Base-by-base conservation (phyloP, 1,139 yeast genomes). In the Taphrina populina region DNA sequence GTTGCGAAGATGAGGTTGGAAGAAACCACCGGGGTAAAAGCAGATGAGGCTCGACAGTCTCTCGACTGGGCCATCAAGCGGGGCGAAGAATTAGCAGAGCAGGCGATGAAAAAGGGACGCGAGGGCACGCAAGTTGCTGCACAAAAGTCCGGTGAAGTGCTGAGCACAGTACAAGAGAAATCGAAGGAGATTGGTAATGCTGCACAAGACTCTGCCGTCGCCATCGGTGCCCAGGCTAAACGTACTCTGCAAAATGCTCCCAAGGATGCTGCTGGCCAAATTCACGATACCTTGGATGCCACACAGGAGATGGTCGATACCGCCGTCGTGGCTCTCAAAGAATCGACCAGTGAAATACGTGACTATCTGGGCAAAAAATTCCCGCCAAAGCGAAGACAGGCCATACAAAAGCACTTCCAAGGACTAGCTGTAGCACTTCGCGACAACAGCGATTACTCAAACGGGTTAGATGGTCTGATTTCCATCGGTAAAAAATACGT, bases 211-310 rank as follows among this genome's bases (percentile, higher is more conserved):
- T 34, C 37, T 10, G 56, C 56, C 5, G 49, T 43, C 36, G 27
- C 36, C 13, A 49, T 35, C 13, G 56, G 49, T 6, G 45, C 54
- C 13, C 54, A 49, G 21, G 46, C 54, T 24, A 49, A 49, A 10
- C 54, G 33, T 23, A 46, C 54, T 11, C 13, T 49, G 17, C 54
- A 49, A 24, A 49, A 49, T 21, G 54, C 54, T 4, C 54, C 54
- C 4, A 29, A 40, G n/a, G 44, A 39, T 17, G 54, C 54, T 8
- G 39, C 54, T 21, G 54, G 54, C 4, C 54, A 39, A 26, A 49
- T 49, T 17, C 54, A 49, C 33, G 54, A 49, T 13, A 49, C 54
- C 2, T 40, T 49, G 1, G 54, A 49, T 35, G 54, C 54, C n/a
- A 32, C 39, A 6, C 37, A 49, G 24, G 54, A 29, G 17, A 23